A percentile compares a stretch with the other conserved stretches of the same genome.
These are phyloP conservation scores for Laguncularia racemosa DNA, from an alignment of 345 rosid species.

Conservation along the genomic window DNA sequence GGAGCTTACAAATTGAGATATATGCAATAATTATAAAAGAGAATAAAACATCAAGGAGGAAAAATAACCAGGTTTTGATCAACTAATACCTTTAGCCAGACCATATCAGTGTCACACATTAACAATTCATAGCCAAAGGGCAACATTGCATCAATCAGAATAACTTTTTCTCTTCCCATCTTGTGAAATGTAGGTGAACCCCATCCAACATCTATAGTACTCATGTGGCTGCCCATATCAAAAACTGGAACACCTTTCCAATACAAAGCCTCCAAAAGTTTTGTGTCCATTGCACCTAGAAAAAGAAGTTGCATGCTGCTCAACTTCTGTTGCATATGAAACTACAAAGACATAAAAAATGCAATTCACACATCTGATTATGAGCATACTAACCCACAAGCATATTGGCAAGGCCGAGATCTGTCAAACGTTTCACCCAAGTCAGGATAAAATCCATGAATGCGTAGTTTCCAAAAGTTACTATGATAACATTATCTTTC, in stretches of 20 bases:
- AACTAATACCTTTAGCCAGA: conserved; percentile 77
- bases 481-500: conserved; percentile 62
- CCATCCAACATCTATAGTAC: conserved; percentile 95
- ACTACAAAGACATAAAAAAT: conserved; percentile 1
- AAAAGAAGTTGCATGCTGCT: conserved; percentile 6
- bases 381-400: conserved; percentile 61
- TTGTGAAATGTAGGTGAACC: conserved; percentile 96
- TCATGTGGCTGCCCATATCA: conserved; percentile 98
- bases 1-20: too few species aligned
- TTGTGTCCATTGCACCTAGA: conserved; percentile 94
- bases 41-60: neutral
- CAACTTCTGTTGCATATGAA: neutral
- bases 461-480: conserved; percentile 92
- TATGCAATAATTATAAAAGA: neutral
- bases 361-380: too few species aligned
- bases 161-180: conserved; percentile 98
- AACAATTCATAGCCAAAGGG: conserved; percentile 81
- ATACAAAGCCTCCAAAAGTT: conserved; percentile 83
- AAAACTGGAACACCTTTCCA: conserved; percentile 98
- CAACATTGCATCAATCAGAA: conserved; percentile 76
- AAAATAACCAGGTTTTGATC: neutral
- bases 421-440: conserved; percentile 91
- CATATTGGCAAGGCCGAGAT: conserved; percentile 74
- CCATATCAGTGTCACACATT: conserved; percentile 99
- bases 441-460: conserved; percentile 95